These are phyloP conservation scores for Cutaneotrichosporon dermatis DNA, from an alignment of 1,284 basidiomycete species.

Conservation along the genomic window DNA sequence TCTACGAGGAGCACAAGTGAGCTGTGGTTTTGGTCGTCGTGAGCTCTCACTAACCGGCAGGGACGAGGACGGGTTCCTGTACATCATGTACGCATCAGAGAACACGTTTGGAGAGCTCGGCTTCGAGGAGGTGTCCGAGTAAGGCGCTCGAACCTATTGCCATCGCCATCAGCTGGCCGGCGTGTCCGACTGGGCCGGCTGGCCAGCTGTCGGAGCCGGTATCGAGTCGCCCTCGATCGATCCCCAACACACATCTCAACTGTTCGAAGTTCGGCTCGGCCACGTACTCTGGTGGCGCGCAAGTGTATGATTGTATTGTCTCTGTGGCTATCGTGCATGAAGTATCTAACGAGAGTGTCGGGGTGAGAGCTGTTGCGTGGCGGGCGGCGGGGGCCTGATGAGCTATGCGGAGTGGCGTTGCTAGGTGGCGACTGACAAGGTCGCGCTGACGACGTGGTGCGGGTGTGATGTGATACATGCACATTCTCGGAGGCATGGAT, in stretches of 20 bases:
- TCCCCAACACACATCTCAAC: neutral
- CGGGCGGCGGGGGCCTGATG: no score
- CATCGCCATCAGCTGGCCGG: neutral
- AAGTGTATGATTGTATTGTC: constrained; percentile 7
- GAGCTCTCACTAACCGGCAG: constrained; percentile 17
- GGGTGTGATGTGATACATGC: no score
- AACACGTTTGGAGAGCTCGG: constrained; percentile 71
- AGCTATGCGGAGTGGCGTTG: no score
- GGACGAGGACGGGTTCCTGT: constrained; percentile 63
- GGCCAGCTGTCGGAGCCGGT: no score
- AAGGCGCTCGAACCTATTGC: neutral
- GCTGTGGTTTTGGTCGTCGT: constrained; percentile 36
- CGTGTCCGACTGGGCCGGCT: neutral
- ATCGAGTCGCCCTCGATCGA: neutral
- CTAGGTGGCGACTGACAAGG: no score
- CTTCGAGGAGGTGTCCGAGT: constrained; percentile 11
- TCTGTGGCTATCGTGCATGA: constrained; percentile 8
- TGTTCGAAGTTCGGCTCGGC: neutral
- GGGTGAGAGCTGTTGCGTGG: no score
- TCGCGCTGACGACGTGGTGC: no score
- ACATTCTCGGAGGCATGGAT: no score
- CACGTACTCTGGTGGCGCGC: neutral
- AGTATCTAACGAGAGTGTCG: constrained; percentile 1
- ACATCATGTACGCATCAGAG: constrained; percentile 94
- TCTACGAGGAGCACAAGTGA: constrained; percentile 99